phyloP scores from a whole-genome alignment of 1,284 basidiomycete genomes.

The Ustilago trichophora region DNA sequence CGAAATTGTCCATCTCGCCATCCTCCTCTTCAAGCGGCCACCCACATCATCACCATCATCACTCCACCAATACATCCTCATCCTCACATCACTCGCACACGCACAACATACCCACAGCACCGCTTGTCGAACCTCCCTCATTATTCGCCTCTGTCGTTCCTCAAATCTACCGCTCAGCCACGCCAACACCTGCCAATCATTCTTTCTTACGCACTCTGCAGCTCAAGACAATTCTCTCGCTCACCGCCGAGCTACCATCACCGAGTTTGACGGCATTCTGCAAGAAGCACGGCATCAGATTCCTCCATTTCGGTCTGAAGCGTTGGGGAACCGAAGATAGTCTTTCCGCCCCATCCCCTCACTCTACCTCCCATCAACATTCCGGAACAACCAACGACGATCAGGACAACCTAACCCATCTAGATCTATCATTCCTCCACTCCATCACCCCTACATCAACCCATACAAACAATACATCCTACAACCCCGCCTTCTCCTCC shows the following conservation, averaged over 20 bases:
- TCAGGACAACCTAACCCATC: background rate
- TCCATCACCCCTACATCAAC: constrained; percentile 6
- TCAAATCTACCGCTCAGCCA: constrained; percentile 56
- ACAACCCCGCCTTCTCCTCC: constrained; percentile 19
- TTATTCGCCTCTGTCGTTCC: constrained; percentile 56
- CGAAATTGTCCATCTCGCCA: constrained; percentile 6
- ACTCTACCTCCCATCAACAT: too few species aligned
- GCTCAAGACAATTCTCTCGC: constrained; percentile 54
- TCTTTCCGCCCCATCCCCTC: background rate
- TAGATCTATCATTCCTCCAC: constrained; percentile 25
- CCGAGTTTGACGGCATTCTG: constrained; percentile 43
- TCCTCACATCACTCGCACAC: background rate
- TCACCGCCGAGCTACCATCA: constrained; percentile 58
- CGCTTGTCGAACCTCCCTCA: constrained; percentile 51
- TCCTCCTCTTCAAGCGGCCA: constrained; percentile 11
- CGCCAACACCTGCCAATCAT: constrained; percentile 38
- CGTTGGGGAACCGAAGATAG: constrained; percentile 23
- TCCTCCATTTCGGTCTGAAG: constrained; percentile 55
- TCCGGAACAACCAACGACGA: too few species aligned
- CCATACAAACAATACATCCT: constrained; percentile 5
- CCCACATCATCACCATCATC: background rate
- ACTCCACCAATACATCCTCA: background rate
- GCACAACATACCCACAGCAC: constrained; percentile 26
- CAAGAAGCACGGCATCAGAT: constrained; percentile 29
- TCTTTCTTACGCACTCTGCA: constrained; percentile 46